Evolutionary conservation across 2,329 filamentous ascomycete genomes (phyloP).

Genomic region (Aspergillus sp.): DNA sequence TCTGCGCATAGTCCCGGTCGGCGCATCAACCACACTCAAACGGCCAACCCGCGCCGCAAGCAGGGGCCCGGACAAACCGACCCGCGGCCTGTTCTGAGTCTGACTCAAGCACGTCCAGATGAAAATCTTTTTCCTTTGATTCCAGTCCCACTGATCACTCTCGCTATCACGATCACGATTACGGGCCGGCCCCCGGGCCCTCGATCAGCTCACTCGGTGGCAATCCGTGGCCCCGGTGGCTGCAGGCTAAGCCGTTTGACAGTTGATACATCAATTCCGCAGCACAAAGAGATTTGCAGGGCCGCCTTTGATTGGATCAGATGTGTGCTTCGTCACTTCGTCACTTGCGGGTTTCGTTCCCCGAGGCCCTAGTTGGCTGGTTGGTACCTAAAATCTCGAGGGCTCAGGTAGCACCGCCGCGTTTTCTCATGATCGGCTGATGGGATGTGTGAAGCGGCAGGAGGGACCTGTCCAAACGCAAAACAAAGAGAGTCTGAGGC

Average conservation of each 20-base stretch:
- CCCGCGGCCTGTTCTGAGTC: too few relatives aligned
- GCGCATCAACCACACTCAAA: not conserved
- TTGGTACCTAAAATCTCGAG: not conserved
- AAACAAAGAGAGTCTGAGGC: not conserved
- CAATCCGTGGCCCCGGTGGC: not conserved
- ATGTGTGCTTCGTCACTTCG: not conserved
- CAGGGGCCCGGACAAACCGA: too few relatives aligned
- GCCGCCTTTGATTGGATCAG: not conserved
- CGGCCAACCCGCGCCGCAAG: too few relatives aligned
- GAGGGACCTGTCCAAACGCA: not conserved
- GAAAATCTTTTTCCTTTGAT: too few relatives aligned
- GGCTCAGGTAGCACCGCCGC: not conserved
- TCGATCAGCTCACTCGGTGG: too few relatives aligned
- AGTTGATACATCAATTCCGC: slow-evolving; percentile 1
- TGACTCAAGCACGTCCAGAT: too few relatives aligned
- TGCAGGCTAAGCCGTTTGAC: slow-evolving; percentile 6
- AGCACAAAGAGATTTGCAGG: not conserved
- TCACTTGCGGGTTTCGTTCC: not conserved
- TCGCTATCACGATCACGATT: too few relatives aligned
- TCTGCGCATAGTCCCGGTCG: not conserved
- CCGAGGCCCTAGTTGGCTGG: not conserved
- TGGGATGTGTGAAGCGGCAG: not conserved
- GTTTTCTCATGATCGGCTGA: not conserved
- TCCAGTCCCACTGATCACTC: too few relatives aligned
- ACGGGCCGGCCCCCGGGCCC: too few relatives aligned